Percentiles rank a stretch among this genome's conserved stretches.
Conservation (phyloP, 1,284 basidiomycete species). For the Exobasidium cylindrosporum region DNA sequence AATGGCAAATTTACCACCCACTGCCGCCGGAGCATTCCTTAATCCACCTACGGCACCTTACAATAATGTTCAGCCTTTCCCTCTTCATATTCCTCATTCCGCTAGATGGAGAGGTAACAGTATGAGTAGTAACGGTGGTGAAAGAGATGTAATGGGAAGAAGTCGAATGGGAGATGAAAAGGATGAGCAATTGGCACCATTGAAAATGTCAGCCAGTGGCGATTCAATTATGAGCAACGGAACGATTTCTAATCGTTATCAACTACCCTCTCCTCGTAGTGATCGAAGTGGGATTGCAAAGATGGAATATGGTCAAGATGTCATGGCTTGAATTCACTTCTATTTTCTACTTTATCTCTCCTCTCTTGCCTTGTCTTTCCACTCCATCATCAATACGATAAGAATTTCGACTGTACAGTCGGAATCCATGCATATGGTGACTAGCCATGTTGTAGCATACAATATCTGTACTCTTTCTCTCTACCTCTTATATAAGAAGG, state of each 20-base stretch:
- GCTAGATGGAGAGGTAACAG: not conserved
- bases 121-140: not conserved
- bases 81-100: slow-evolving; percentile 15
- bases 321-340: too few species aligned
- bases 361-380: too few species aligned
- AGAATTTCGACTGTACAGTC: too few species aligned
- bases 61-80: not conserved
- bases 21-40: slow-evolving; percentile 8
- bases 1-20: not conserved
- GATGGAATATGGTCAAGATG: not conserved
- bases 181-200: not conserved
- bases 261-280: not conserved
- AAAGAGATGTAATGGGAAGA: not conserved
- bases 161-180: not conserved
- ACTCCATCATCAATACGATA: too few species aligned
- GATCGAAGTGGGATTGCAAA: not conserved
- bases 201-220: not conserved
- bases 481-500: too few species aligned
- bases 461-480: too few species aligned
- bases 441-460: too few species aligned
- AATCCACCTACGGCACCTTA: not conserved
- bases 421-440: too few species aligned
- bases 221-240: not conserved
- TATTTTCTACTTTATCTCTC: not conserved
- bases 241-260: slow-evolving; percentile 7